Conservation (phyloP, 768 basidiomycete species). For the Auriscalpium orientale region DNA sequence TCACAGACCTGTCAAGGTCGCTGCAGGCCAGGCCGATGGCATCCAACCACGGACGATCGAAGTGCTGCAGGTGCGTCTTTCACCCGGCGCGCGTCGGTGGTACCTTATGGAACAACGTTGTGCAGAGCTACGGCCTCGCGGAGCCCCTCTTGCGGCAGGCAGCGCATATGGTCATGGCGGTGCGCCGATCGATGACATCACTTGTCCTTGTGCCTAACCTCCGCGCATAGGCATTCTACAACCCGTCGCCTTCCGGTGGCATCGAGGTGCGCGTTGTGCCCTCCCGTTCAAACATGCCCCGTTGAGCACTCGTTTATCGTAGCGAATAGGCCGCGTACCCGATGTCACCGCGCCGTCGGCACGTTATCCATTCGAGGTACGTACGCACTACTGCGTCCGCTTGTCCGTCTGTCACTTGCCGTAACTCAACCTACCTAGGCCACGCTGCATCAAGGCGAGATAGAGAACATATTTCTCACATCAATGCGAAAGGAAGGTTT, state of each 20-base stretch:
- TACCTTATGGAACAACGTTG: background rate
- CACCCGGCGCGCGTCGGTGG: no score
- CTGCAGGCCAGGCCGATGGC: conserved; percentile 48
- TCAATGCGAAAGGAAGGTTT: conserved; percentile 42
- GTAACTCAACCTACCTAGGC: conserved; percentile 25
- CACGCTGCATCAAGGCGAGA: conserved; percentile 57
- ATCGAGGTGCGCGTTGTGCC: conserved; percentile 42
- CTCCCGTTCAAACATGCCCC: background rate
- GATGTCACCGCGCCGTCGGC: conserved; percentile 57
- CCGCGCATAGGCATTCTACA: conserved; percentile 63
- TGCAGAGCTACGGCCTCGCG: conserved; percentile 70
- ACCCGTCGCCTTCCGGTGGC: conserved; percentile 50
- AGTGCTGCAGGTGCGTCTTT: conserved; percentile 34
- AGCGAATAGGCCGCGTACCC: conserved; percentile 57
- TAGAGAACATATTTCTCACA: conserved; percentile 51
- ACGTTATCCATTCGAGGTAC: conserved; percentile 65
- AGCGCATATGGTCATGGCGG: conserved; percentile 63
- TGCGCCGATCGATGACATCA: conserved; percentile 25
- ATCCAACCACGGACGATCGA: conserved; percentile 50
- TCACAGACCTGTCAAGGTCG: conserved; percentile 29
- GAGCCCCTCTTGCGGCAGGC: conserved; percentile 56
- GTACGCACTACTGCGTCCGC: background rate
- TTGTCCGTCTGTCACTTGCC: no score
- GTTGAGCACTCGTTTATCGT: background rate
- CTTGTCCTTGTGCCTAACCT: background rate